Percentiles rank a stretch among this genome's conserved stretches.
Evolutionary conservation across 2,329 filamentous ascomycete genomes (phyloP).

Genomic region (Pseudocercospora crystallina): DNA sequence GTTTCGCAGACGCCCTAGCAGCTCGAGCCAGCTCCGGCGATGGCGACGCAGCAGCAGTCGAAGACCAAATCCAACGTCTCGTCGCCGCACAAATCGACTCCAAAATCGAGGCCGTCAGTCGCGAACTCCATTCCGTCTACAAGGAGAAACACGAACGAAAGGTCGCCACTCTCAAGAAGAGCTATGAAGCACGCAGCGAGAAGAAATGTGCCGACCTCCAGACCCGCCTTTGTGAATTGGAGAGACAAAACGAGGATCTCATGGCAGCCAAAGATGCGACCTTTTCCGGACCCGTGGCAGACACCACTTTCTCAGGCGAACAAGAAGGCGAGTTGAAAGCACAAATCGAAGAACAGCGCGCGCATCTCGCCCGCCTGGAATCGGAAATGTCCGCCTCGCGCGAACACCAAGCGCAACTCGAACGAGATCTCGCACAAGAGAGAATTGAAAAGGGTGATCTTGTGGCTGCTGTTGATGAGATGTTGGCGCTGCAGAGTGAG

Average conservation of each 20-base stretch:
- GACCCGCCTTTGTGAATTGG: conserved; percentile 65
- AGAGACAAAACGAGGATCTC: conserved; percentile 73
- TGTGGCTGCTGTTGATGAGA: conserved; percentile 77
- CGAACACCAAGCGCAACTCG: conserved; percentile 68
- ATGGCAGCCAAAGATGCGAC: conserved; percentile 65
- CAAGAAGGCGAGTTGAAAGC: conserved; percentile 38
- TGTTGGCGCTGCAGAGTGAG: conserved; percentile 66
- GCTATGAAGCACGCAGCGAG: conserved; percentile 83
- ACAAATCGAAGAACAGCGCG: conserved; percentile 63
- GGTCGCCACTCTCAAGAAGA: conserved; percentile 80
- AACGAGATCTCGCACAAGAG: conserved; percentile 68
- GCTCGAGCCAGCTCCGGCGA: conserved; percentile 28
- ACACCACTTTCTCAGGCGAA: conserved; percentile 17
- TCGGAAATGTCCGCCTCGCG: conserved; percentile 70
- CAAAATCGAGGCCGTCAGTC: conserved; percentile 70
- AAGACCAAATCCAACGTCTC: conserved; percentile 45
- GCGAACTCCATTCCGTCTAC: conserved; percentile 88
- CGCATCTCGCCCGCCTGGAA: conserved; percentile 72
- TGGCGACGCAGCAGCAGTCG: conserved; percentile 36
- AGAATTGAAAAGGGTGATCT: conserved; percentile 81
- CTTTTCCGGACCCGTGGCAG: conserved; percentile 54
- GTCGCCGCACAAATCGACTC: conserved; percentile 75
- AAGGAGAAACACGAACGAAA: conserved; percentile 98
- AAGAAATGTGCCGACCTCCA: conserved; percentile 83
- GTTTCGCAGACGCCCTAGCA: conserved; percentile 62